phyloP scores from a whole-genome alignment of 768 basidiomycete species.

The Hericium erinaceus region DNA sequence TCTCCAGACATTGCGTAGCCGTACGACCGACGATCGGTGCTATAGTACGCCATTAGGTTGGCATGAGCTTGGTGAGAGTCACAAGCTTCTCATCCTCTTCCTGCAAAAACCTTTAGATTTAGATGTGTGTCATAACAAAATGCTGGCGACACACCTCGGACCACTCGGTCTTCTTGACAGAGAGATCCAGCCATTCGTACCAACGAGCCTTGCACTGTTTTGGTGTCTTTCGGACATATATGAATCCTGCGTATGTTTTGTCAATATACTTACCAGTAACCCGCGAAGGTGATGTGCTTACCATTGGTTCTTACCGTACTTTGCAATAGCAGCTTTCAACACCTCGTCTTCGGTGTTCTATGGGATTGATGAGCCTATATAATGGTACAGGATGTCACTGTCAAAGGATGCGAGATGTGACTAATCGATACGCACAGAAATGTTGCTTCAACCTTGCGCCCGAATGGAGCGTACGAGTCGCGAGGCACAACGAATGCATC shows the following conservation, averaged over 20 bases:
- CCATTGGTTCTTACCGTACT: conserved; percentile 97
- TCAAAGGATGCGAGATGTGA: no score
- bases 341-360: conserved; percentile 98
- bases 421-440: no score
- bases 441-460: no score
- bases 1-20: conserved; percentile 94
- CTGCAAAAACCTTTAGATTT: conserved; percentile 27
- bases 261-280: not conserved
- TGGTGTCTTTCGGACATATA: conserved; percentile 53
- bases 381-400: not conserved
- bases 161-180: conserved; percentile 99
- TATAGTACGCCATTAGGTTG: conserved; percentile 99
- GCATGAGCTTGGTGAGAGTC: conserved; percentile 97
- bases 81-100: conserved; percentile 98
- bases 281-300: conserved; percentile 18
- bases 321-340: conserved; percentile 95
- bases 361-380: conserved; percentile 4
- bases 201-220: conserved; percentile 99
- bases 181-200: conserved; percentile 99
- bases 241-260: conserved; percentile 48
- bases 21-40: conserved; percentile 97
- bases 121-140: not conserved
- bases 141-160: conserved; percentile 59
- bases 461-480: no score
- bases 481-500: no score